Base-by-base conservation (phyloP, 768 basidiomycete species). In the Lyophyllum shimeji region DNA sequence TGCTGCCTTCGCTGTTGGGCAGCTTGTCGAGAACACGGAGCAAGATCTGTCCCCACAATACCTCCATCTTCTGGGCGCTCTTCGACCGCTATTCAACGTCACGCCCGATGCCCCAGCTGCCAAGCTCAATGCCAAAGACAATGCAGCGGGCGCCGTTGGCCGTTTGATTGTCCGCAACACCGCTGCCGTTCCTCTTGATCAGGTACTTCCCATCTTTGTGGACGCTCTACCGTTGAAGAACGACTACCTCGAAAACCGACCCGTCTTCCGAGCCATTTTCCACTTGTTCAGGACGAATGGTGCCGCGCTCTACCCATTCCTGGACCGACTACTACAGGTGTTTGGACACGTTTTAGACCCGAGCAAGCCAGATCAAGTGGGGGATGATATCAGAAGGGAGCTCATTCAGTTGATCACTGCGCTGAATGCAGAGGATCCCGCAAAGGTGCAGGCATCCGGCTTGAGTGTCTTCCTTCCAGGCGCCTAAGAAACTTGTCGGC, bases 131-230 rank as follows among this genome's bases (percentile, higher is more conserved):
- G 95, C 95, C 18, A 88, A 88, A 59, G 97, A 99, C 73, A 99
- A 99, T 70, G 97, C 97, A n/a, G 83, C 89, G 7, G 97, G 97
- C 43, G 92, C 95, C 23, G 90, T 98, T 50, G 85, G 86, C 4
- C 87, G 97, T 15, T 80, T 98, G 68, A 89, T 98, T 66, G 69
- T 85, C 64, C 89, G 89, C 67, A 95, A 94, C 71, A 73, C 81
- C 3, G 68, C 75, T 12, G 93, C 87, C 13, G 73, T 98, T 17
- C 96, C 96, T 23, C 85, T 98, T 37, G 91, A 94, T 49, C 88
- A 93, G 71, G 93, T 97, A 50, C 82, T 98, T 11, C 93, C 94
- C 1, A 78, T 92, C 51, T 84, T 98, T 67, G 72, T 97, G 55
- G 79, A 75, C 23, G 86, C 89, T 29, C 81, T 99, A 9, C 97